Evolutionary conservation across 148 eudicot species (phyloP).

Genomic region (Suaeda aralocaspica): DNA sequence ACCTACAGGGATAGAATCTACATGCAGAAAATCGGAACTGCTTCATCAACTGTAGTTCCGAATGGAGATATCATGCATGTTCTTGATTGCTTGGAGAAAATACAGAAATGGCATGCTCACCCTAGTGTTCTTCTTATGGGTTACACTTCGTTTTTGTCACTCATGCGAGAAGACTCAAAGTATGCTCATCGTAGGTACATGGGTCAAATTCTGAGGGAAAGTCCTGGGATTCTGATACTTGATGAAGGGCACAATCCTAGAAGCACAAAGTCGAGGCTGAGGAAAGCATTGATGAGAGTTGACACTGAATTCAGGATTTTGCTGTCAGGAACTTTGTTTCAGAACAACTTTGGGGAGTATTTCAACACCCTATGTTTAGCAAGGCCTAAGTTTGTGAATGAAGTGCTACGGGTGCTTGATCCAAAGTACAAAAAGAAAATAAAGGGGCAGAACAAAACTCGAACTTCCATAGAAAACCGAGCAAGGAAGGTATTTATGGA

Average conservation of each 20-base stretch:
- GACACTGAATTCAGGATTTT: conserved; percentile 70
- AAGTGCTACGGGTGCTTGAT: conserved; percentile 69
- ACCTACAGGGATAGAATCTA: conserved; percentile 75
- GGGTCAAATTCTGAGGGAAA: conserved; percentile 72
- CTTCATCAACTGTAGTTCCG: conserved; percentile 49
- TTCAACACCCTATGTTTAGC: conserved; percentile 89
- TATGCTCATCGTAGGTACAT: conserved; percentile 77
- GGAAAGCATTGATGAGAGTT: conserved; percentile 84
- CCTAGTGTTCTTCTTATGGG: conserved; percentile 98
- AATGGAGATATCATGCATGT: conserved; percentile 87
- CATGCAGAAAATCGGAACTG: conserved; percentile 42
- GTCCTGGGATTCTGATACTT: conserved; percentile 79
- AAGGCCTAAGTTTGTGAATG: conserved; percentile 76
- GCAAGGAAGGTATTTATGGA: conserved; percentile 82
- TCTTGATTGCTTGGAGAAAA: conserved; percentile 83
- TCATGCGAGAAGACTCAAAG: conserved; percentile 81
- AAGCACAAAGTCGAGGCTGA: conserved; percentile 80
- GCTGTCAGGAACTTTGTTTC: conserved; percentile 86
- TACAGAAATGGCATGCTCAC: conserved; percentile 89
- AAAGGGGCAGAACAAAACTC: conserved; percentile 47
- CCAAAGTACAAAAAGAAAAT: conserved; percentile 67
- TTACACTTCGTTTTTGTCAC: conserved; percentile 77
- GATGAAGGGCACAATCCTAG: conserved; percentile 99
- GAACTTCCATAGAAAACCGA: conserved; percentile 66
- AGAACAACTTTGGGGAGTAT: conserved; percentile 92